A percentile compares a stretch with the other conserved stretches of the same genome.
phyloP scores from a whole-genome alignment of 176 grass and related monocot species.

The Poa annua region DNA sequence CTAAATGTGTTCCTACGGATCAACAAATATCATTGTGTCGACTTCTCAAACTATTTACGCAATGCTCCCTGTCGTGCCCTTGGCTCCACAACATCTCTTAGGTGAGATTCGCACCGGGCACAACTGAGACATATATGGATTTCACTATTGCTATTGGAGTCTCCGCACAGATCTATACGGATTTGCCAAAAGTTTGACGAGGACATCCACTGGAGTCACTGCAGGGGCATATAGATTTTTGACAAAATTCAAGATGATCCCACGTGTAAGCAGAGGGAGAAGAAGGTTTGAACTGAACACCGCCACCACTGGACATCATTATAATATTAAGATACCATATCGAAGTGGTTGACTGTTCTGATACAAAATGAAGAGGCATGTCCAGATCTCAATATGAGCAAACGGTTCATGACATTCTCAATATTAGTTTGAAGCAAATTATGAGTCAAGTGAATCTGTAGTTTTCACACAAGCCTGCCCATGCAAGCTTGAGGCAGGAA shows the following conservation, averaged over 20 bases:
- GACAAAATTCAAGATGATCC: neutral
- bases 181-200: neutral
- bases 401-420: neutral
- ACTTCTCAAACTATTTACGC: neutral
- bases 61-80: neutral
- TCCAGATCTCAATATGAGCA: neutral
- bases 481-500: conserved; percentile 1
- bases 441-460: conserved; percentile 12
- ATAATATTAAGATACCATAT: neutral
- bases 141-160: neutral
- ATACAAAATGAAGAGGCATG: conserved; percentile 3
- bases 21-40: neutral
- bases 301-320: neutral
- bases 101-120: neutral
- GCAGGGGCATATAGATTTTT: neutral
- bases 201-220: too few relatives aligned
- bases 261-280: neutral
- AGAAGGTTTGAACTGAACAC: neutral
- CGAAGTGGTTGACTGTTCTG: neutral
- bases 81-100: neutral
- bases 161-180: neutral
- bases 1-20: neutral
- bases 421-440: neutral
- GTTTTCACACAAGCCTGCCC: neutral
- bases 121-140: neutral